Percentiles rank a stretch among this genome's conserved stretches.
phyloP scores from a whole-genome alignment of 257 asterid genomes.

The Scutellaria baicalensis region DNA sequence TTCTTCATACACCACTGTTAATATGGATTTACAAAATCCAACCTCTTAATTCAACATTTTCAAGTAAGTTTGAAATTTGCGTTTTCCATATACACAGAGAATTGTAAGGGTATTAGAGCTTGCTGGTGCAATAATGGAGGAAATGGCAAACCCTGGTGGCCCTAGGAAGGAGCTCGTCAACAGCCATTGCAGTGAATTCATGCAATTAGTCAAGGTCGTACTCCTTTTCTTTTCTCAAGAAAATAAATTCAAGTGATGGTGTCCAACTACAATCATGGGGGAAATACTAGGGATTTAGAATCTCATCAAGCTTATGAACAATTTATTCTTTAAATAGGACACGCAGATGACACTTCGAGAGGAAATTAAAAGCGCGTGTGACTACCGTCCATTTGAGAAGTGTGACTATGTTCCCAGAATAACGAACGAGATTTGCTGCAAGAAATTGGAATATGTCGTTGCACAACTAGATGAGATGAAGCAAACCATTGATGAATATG shows the following conservation, averaged over 20 bases:
- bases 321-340: slow-evolving; percentile 38
- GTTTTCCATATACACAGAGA: slow-evolving; percentile 34
- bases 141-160: slow-evolving; percentile 77
- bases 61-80: background rate
- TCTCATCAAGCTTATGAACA: background rate
- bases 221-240: background rate
- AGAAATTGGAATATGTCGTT: slow-evolving; percentile 68
- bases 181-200: slow-evolving; percentile 72
- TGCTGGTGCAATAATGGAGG: slow-evolving; percentile 92
- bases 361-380: slow-evolving; percentile 78
- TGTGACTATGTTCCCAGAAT: slow-evolving; percentile 69
- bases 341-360: slow-evolving; percentile 81
- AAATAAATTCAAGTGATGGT: background rate
- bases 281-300: background rate
- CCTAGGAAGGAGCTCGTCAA: slow-evolving; percentile 77
- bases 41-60: too few relatives aligned
- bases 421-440: slow-evolving; percentile 86
- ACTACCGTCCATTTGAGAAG: slow-evolving; percentile 87
- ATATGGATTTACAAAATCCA: too few relatives aligned
- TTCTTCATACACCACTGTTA: background rate
- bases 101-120: slow-evolving; percentile 83
- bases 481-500: slow-evolving; percentile 43
- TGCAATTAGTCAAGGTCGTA: slow-evolving; percentile 74
- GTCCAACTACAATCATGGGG: background rate
- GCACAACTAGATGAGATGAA: slow-evolving; percentile 69